Percentiles rank a stretch among this genome's conserved stretches.
Conservation (phyloP, 768 basidiomycete species). For the Rhizopogon salebrosus region DNA sequence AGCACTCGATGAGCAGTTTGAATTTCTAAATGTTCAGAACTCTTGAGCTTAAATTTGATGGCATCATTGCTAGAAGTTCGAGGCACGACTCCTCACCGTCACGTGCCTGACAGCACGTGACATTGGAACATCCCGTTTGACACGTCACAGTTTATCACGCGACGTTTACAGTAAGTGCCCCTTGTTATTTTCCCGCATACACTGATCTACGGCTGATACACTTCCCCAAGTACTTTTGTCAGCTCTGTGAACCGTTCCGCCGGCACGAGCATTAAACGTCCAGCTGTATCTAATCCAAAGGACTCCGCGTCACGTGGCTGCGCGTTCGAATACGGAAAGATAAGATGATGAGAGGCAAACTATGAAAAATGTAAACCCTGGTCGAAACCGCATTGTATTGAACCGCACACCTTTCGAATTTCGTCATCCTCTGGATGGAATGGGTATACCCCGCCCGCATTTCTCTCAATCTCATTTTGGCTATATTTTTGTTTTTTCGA, state of each 20-base stretch:
- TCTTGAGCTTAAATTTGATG: too few species aligned
- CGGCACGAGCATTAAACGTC: constrained; percentile 60
- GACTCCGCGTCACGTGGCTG: constrained; percentile 56
- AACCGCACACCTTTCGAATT: constrained; percentile 52
- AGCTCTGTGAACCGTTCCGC: constrained; percentile 36
- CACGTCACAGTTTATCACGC: too few species aligned
- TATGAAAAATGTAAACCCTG: background rate
- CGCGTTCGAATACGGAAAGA: constrained; percentile 46
- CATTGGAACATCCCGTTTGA: too few species aligned
- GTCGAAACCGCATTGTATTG: background rate
- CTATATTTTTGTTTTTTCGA: constrained; percentile 32
- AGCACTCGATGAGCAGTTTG: too few species aligned
- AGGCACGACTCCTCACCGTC: too few species aligned
- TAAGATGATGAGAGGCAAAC: constrained; percentile 16
- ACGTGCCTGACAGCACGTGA: too few species aligned
- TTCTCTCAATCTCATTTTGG: constrained; percentile 4
- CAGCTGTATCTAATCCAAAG: constrained; percentile 68
- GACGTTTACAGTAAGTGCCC: too few species aligned
- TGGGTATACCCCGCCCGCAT: constrained; percentile 51
- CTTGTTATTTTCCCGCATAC: too few species aligned
- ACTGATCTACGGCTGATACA: constrained; percentile 20
- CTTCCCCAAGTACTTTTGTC: constrained; percentile 32
- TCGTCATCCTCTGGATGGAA: constrained; percentile 87
- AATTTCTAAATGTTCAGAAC: too few species aligned
- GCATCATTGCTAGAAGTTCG: too few species aligned